Percentiles rank a stretch among this genome's conserved stretches.
Evolutionary conservation across 352 stramenopile species (phyloP).

Genomic region (Pythium aquatile): DNA sequence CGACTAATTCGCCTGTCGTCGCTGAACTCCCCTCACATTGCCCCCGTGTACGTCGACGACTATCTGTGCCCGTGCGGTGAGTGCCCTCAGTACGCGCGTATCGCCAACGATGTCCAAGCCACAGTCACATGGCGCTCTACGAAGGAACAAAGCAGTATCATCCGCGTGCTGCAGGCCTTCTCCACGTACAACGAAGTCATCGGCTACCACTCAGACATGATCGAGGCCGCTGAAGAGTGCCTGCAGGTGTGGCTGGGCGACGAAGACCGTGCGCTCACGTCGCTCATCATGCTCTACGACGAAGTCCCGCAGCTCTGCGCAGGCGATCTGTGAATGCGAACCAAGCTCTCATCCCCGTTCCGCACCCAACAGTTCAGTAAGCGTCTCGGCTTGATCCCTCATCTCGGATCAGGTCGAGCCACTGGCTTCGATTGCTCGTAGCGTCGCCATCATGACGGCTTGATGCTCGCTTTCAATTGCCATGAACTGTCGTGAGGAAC

Average conservation of each 20-base stretch:
- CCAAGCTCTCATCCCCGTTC: not conserved
- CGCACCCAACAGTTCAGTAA: not conserved
- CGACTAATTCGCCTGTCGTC: conserved; percentile 31
- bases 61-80: conserved; percentile 66
- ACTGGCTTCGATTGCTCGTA: conserved; percentile 12
- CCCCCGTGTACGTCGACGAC: conserved; percentile 47
- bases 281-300: conserved; percentile 60
- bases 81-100: conserved; percentile 56
- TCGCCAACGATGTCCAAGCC: conserved; percentile 41
- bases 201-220: conserved; percentile 54
- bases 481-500: not conserved
- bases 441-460: conserved; percentile 47
- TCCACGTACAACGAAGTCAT: conserved; percentile 72
- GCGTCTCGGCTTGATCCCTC: conserved; percentile 31
- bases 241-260: conserved; percentile 55
- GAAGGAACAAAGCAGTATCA: conserved; percentile 37
- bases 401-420: conserved; percentile 19
- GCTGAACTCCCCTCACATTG: conserved; percentile 24
- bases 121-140: conserved; percentile 32
- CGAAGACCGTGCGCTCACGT: conserved; percentile 61
- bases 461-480: conserved; percentile 21
- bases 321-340: not conserved
- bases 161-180: conserved; percentile 59
- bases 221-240: conserved; percentile 51
- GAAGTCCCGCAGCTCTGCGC: conserved; percentile 45